Conservation (phyloP, 352 stramenopile species). For the Pythium diclinum region DNA sequence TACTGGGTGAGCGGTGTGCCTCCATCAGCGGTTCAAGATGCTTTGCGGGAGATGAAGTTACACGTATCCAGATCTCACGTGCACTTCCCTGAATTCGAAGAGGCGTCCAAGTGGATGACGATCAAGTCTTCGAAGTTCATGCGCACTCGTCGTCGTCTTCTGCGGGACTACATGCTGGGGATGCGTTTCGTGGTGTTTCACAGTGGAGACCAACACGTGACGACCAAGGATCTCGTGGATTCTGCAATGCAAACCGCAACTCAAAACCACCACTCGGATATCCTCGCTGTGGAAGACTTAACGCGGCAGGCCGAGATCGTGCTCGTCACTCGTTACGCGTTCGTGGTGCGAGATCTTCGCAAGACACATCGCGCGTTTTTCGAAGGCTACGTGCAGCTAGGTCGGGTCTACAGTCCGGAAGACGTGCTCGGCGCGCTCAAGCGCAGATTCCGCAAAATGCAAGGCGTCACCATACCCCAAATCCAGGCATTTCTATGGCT, state of each 20-base stretch:
- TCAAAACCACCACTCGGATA: conserved; percentile 33
- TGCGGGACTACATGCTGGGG: conserved; percentile 45
- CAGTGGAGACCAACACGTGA: conserved; percentile 31
- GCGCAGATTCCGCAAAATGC: conserved; percentile 7
- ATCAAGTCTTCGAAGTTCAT: conserved; percentile 33
- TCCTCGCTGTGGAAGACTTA: conserved; percentile 37
- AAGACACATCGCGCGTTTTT: conserved; percentile 34
- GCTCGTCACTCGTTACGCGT: conserved; percentile 26
- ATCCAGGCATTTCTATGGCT: conserved; percentile 51
- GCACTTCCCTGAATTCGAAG: conserved; percentile 40
- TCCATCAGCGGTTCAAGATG: conserved; percentile 21
- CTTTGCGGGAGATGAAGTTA: conserved; percentile 45
- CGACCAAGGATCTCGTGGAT: conserved; percentile 45
- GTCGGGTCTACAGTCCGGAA: conserved; percentile 25
- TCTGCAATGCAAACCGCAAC: conserved; percentile 39
- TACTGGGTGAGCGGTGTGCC: conserved; percentile 23
- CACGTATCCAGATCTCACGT: conserved; percentile 41
- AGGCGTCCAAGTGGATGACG: conserved; percentile 39
- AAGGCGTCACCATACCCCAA: conserved; percentile 3
- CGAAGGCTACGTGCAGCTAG: conserved; percentile 20
- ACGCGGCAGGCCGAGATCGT: conserved; percentile 32
- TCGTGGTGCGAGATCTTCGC: conserved; percentile 12
- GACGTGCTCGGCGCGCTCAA: conserved; percentile 30
- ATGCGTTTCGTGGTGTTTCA: conserved; percentile 39
- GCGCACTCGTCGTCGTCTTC: conserved; percentile 36